A percentile compares a stretch with the other conserved stretches of the same genome.
Conservation (phyloP, 305 asterid species). For the Rubia occidens region DNA sequence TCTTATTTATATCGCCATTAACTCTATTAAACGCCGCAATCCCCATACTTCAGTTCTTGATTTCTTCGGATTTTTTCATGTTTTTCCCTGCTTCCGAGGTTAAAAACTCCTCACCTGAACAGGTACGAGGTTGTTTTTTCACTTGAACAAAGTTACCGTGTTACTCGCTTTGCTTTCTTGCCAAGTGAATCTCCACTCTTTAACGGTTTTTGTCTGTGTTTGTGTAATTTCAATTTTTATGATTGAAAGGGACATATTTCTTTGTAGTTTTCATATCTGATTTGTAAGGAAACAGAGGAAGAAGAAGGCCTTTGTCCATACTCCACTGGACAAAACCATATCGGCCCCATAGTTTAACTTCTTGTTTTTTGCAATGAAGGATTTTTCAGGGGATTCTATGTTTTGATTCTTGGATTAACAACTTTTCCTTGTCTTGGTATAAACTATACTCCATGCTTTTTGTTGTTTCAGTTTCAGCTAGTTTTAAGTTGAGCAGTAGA, state of each 20-base stretch:
- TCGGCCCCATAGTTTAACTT: not conserved
- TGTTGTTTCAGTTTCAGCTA: not conserved
- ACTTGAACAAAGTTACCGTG: not conserved
- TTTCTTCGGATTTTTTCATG: not conserved
- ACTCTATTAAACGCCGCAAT: not conserved
- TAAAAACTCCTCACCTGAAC: not conserved
- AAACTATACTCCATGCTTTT: not conserved
- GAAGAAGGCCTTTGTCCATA: conserved; percentile 5
- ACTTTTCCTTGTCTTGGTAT: not conserved
- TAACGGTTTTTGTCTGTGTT: not conserved
- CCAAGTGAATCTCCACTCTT: not conserved
- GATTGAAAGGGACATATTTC: not conserved
- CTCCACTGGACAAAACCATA: not conserved
- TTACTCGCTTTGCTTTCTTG: not conserved
- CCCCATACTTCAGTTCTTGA: not conserved
- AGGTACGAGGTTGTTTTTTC: not conserved
- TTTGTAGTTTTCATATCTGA: not conserved
- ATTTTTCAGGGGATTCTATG: not conserved
- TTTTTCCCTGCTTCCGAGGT: not conserved
- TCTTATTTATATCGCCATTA: not conserved
- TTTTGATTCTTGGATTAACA: not conserved
- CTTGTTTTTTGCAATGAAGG: not conserved
- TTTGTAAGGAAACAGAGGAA: not conserved
- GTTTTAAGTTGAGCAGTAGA: not conserved
- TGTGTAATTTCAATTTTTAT: not conserved